Conservation (phyloP, 768 basidiomycete species). For the Paxillus involutus region DNA sequence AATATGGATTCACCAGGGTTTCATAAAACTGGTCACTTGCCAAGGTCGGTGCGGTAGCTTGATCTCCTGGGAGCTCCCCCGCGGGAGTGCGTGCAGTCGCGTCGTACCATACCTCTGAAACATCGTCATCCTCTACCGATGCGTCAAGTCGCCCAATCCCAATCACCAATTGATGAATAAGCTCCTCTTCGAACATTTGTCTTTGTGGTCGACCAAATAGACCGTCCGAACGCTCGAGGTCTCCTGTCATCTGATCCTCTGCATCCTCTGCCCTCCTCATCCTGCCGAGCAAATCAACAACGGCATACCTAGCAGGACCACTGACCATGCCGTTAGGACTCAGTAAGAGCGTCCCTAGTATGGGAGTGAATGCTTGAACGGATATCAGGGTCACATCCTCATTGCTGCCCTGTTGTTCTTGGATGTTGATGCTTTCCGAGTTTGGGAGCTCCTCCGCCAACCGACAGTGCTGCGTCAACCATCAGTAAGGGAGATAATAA, state of each 20-base stretch:
- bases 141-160: slow-evolving; percentile 79
- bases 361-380: slow-evolving; percentile 87
- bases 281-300: slow-evolving; percentile 76
- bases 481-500: slow-evolving; percentile 4
- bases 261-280: slow-evolving; percentile 60
- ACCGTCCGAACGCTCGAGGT: slow-evolving; percentile 29
- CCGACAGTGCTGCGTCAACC: slow-evolving; percentile 57
- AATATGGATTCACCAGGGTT: slow-evolving; percentile 48
- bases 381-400: slow-evolving; percentile 50
- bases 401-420: slow-evolving; percentile 10
- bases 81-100: slow-evolving; percentile 32
- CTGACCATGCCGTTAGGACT: slow-evolving; percentile 75
- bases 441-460: slow-evolving; percentile 48
- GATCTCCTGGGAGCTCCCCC: slow-evolving; percentile 22
- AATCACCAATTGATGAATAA: slow-evolving; percentile 83
- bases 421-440: slow-evolving; percentile 9
- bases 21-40: slow-evolving; percentile 4
- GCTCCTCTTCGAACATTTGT: slow-evolving; percentile 72
- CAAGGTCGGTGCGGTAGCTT: slow-evolving; percentile 9
- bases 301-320: slow-evolving; percentile 66
- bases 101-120: slow-evolving; percentile 31
- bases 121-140: slow-evolving; percentile 36
- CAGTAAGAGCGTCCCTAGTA: slow-evolving; percentile 85
- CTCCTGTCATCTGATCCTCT: slow-evolving; percentile 35
- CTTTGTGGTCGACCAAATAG: slow-evolving; percentile 58